Base-by-base conservation (phyloP, 306 rosid genomes). In the Gastrolobium villosum region DNA sequence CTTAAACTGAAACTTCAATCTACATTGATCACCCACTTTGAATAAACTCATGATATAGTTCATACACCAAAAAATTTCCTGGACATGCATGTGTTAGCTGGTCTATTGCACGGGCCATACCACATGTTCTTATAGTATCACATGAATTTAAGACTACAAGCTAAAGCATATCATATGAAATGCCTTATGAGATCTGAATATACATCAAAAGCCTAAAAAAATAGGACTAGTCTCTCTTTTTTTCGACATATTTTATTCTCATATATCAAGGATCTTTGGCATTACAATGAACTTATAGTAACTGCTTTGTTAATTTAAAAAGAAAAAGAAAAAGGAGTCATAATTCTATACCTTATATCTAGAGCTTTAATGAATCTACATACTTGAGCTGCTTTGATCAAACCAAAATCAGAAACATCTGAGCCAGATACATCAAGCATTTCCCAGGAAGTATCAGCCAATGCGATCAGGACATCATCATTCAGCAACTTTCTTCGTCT, bases 381-480 rank as follows among this genome's bases (percentile, higher is more conserved):
- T 37, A 76, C 79, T 84, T 89, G 86, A 68, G 89, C 87, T 60
- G 82, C 91, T 87, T 91, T 85, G 20, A 39, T 80, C 85, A 95
- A 82, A 55, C 97, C 96, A 79, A 66, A 65, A 84, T 95, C 97
- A 4, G 98, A 88, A 81, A 92, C 94, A 75, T 95, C 98, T 56
- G 98, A 95, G 34, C 87, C 86, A 53, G 99, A 95, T 53, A 95
- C 82, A 52, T 95, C 98, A 54, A 95, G 94, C 77, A 86, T 65
- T 65, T 86, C 93, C 99, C 98, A 95, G 31, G 92, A 87, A 66
- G 73, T 50, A 85, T 95, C 98, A 70, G 89, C 92, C 77, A 95
- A 76, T 34, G 98, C 83, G 3, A 92, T 82, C 45, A 95, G 55
- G 67, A 89, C 88, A 70, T 89, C 92, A 49, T 95, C 98, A 70